A percentile compares a stretch with the other conserved stretches of the same genome.
Evolutionary conservation across 2,329 filamentous ascomycete genomes (phyloP).

Genomic region (Stagonosporopsis tanaceti): DNA sequence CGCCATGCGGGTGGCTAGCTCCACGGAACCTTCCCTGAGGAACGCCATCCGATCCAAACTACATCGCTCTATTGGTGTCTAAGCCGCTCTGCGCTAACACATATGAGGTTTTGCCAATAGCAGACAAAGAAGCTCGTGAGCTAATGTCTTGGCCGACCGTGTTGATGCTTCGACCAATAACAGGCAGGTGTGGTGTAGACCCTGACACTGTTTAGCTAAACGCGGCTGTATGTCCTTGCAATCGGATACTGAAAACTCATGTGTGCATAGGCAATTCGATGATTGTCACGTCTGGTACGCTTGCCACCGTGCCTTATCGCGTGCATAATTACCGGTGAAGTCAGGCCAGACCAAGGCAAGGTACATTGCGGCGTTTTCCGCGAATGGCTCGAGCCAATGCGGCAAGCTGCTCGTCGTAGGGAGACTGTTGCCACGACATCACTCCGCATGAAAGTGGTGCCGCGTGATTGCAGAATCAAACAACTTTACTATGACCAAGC

Average conservation of each 20-base stretch:
- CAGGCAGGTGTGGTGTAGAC: conserved; percentile 6
- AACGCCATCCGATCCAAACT: conserved; percentile 21
- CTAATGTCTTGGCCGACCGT: conserved; percentile 22
- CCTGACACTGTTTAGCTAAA: conserved; percentile 28
- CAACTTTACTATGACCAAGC: neutral
- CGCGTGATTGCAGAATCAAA: conserved; percentile 21
- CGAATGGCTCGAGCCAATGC: neutral
- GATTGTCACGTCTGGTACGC: conserved; percentile 11
- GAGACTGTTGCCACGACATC: conserved; percentile 10
- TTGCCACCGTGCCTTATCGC: conserved; percentile 29
- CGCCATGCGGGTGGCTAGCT: conserved; percentile 23
- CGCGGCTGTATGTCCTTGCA: conserved; percentile 30
- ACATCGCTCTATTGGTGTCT: conserved; percentile 21
- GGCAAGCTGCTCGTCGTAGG: conserved; percentile 16
- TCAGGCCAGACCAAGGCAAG: conserved; percentile 3
- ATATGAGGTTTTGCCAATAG: conserved; percentile 26
- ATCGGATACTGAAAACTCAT: conserved; percentile 23
- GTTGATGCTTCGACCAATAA: conserved; percentile 23
- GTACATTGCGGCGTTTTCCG: neutral
- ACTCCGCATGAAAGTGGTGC: conserved; percentile 18
- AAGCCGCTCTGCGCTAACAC: conserved; percentile 21
- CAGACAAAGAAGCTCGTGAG: conserved; percentile 23
- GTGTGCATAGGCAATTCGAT: conserved; percentile 16
- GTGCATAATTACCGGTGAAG: conserved; percentile 27
- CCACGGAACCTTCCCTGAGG: conserved; percentile 15